Base-by-base conservation (phyloP, 805 yeast species). In the Diddensiella transvaalensis region DNA sequence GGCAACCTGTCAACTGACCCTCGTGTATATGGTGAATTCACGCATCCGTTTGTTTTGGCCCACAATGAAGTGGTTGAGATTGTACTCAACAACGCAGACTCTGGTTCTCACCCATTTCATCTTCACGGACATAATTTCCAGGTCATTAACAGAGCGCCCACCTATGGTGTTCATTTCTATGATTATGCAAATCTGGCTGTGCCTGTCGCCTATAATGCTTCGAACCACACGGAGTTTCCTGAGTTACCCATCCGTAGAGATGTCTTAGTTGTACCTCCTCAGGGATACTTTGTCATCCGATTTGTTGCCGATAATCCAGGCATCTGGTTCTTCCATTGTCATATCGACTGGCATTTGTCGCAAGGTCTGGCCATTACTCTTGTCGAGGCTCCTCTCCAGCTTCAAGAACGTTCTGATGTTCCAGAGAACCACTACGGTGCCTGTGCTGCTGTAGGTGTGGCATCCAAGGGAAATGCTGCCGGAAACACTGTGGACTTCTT, bases 321-420 rank as follows among this genome's bases (percentile, higher is more conserved):
- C 73, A 89, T 89, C 39, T 91, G 98, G 99, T 79, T 83, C 68
- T 93, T 93, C 93, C 99, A 91, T 72, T 91, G 99, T 71, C 99
- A 91, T 67, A 85, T 93, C 61, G 98, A 93, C 67, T 91, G 99
- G 99, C 99, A 93, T 72, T 78, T 93, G 75, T 77, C 83, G 15
- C 98, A 91, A 74, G 98, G 98, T 61, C 78, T 91, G 61, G 95
- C 95, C 8, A 59, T 88, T 45, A 73, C 76, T 5, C 70, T 91
- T 40, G 70, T 91, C 47, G 98, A 91, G 71, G 96, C 87, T 46
- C 98, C 98, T 22, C 57, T 65, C 10, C 74, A 75, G 46, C 74
- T 90, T 44, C 67, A 66, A 17, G 71, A 72, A 46, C 59, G 68
- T 44, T 50, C 68, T 13, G 75, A 74, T 47, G 62, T 89, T 40